A percentile compares a stretch with the other conserved stretches of the same genome.
Evolutionary conservation across 768 basidiomycete genomes (phyloP).

Genomic region (Tulasnella sp.): DNA sequence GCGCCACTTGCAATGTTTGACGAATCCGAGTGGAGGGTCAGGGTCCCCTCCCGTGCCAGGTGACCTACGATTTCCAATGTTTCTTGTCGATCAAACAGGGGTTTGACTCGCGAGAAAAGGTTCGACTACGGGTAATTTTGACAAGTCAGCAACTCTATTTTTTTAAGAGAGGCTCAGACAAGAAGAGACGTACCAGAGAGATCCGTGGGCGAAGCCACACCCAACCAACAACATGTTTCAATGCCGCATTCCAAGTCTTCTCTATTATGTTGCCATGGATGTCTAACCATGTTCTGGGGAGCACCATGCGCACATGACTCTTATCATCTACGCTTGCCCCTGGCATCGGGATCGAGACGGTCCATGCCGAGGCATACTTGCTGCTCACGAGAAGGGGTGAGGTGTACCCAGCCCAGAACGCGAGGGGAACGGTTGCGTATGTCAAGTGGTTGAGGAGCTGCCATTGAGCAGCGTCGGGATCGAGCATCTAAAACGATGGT

Average conservation of each 20-base stretch:
- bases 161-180: slow-evolving; percentile 18
- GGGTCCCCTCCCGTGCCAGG: background rate
- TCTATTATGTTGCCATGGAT: slow-evolving; percentile 56
- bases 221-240: slow-evolving; percentile 62
- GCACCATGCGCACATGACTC: slow-evolving; percentile 33
- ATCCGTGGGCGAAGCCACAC: slow-evolving; percentile 70
- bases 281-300: slow-evolving; percentile 76
- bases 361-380: slow-evolving; percentile 36
- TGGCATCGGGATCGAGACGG: background rate
- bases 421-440: slow-evolving; percentile 43
- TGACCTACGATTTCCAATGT: slow-evolving; percentile 43
- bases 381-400: slow-evolving; percentile 52
- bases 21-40: background rate
- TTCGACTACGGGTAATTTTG: slow-evolving; percentile 48
- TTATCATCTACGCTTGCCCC: background rate
- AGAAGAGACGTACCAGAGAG: slow-evolving; percentile 51
- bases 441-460: slow-evolving; percentile 11
- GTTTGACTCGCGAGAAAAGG: slow-evolving; percentile 64
- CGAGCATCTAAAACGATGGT: background rate
- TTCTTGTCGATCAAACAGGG: slow-evolving; percentile 73
- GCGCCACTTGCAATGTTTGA: background rate
- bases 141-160: background rate
- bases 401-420: slow-evolving; percentile 68
- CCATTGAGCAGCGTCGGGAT: background rate
- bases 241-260: slow-evolving; percentile 68